Evolutionary conservation across 2,329 filamentous ascomycete species (phyloP).

Genomic region (Sporothrix brasiliensis): DNA sequence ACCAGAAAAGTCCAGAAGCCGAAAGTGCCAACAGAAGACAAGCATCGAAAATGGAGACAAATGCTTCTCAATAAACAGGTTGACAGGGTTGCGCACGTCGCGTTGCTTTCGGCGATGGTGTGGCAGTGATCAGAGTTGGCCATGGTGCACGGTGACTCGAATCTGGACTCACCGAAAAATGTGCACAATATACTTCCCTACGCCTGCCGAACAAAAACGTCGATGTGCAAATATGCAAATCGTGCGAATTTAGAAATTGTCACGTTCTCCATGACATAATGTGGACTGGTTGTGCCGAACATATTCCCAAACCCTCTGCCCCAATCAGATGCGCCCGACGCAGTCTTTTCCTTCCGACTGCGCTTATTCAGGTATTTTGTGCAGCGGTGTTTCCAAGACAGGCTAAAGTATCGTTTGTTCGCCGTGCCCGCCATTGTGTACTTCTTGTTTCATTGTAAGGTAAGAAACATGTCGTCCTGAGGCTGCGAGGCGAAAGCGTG

Average conservation of each 20-base stretch:
- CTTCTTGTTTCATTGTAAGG: neutral
- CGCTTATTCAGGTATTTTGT: constrained; percentile 19
- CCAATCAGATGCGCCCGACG: constrained; percentile 11
- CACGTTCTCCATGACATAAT: constrained; percentile 25
- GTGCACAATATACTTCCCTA: neutral
- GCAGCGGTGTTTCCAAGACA: no score
- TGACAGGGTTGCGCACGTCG: neutral
- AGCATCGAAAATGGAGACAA: neutral
- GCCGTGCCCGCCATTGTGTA: neutral
- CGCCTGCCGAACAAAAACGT: neutral
- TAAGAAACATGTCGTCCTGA: neutral
- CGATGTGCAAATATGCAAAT: neutral
- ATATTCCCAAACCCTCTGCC: neutral
- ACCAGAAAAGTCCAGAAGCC: no score
- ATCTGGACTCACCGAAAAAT: constrained; percentile 1
- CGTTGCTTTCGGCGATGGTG: neutral
- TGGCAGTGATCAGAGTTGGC: neutral
- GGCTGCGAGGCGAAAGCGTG: no score
- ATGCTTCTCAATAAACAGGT: no score
- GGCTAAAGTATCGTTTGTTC: constrained; percentile 13
- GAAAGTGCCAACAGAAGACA: neutral
- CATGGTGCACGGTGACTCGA: neutral
- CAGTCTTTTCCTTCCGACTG: neutral
- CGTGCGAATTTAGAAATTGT: neutral
- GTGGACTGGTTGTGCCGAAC: neutral